phyloP scores from a whole-genome alignment of 108 stramenopile genomes.

The Skeletonema tropicum region DNA sequence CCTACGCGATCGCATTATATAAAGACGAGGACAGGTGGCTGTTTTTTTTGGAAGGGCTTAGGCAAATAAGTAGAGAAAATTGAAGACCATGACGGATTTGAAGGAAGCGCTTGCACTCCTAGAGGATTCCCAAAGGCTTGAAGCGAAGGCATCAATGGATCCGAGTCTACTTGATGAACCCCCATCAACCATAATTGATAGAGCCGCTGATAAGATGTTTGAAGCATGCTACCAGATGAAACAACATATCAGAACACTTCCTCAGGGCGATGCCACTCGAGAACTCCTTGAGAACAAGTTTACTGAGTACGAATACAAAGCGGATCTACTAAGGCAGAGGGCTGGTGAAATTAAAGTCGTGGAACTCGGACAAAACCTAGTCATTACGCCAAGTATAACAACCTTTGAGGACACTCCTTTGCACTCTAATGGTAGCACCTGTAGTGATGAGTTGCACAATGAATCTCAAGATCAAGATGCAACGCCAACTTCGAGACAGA shows the following conservation, averaged over 20 bases:
- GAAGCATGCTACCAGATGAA: slow-evolving; percentile 72
- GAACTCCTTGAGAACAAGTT: slow-evolving; percentile 58
- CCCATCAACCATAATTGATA: slow-evolving; percentile 1
- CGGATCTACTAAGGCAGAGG: slow-evolving; percentile 45
- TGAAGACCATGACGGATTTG: slow-evolving; percentile 10
- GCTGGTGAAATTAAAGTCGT: slow-evolving; percentile 1
- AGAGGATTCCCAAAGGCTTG: slow-evolving; percentile 47
- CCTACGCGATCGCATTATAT: no score
- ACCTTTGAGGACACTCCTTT: slow-evolving; percentile 3
- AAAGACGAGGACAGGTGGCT: no score
- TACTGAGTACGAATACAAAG: slow-evolving; percentile 48
- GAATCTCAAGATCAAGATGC: background rate
- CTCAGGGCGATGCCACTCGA: slow-evolving; percentile 6
- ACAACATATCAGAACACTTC: slow-evolving; percentile 7
- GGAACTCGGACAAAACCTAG: background rate
- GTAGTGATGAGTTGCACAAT: background rate
- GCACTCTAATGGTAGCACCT: background rate
- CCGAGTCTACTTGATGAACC: background rate
- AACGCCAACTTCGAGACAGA: background rate
- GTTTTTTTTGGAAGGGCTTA: no score
- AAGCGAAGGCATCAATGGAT: slow-evolving; percentile 28
- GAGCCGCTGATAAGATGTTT: slow-evolving; percentile 34
- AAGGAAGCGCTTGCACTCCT: slow-evolving; percentile 71
- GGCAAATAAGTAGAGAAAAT: no score
- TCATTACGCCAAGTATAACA: background rate